phyloP scores from a whole-genome alignment of 441 rosid species.

The Pelargonium citronellum region DNA sequence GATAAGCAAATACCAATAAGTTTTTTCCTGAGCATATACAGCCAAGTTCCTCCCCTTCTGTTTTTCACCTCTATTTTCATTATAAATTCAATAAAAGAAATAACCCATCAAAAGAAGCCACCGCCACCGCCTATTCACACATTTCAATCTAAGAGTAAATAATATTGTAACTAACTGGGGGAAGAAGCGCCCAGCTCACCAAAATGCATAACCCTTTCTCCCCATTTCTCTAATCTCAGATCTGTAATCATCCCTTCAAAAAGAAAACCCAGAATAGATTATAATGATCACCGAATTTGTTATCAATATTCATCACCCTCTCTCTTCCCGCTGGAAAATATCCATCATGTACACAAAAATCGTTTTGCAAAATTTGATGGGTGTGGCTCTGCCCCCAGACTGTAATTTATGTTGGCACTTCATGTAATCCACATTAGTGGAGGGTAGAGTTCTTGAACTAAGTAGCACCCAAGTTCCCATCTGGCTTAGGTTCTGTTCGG shows the following conservation, averaged over 20 bases:
- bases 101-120: neutral
- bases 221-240: neutral
- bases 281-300: neutral
- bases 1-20: conserved; percentile 1
- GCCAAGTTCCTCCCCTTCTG: neutral
- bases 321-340: conserved; percentile 11
- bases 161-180: conserved; percentile 5
- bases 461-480: conserved; percentile 30
- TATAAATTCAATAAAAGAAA: neutral
- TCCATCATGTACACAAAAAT: conserved; percentile 23
- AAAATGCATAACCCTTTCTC: conserved; percentile 5
- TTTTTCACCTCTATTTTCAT: neutral
- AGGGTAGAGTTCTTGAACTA: conserved; percentile 10
- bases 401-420: neutral
- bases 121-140: conserved; percentile 31
- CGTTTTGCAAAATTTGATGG: conserved; percentile 10
- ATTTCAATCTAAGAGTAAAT: conserved; percentile 23
- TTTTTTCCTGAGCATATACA: neutral
- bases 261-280: neutral
- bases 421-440: neutral
- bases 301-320: conserved; percentile 6
- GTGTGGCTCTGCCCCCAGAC: neutral
- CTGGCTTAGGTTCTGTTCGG: conserved; percentile 57
- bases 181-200: conserved; percentile 1
- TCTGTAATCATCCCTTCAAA: neutral